Base-by-base conservation (phyloP, 768 basidiomycete species). In the Amanita thiersii region DNA sequence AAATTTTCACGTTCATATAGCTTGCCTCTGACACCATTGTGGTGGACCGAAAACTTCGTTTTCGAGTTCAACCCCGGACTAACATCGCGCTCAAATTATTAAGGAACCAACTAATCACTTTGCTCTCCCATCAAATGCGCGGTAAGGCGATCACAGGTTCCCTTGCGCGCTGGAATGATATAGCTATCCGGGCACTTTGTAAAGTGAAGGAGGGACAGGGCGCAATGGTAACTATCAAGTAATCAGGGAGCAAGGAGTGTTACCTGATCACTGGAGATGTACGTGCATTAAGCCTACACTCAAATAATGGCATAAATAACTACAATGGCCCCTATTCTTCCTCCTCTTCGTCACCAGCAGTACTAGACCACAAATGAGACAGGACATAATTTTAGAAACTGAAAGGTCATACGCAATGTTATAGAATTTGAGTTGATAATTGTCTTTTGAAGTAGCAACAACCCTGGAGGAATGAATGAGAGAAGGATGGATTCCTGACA, bases 371-470 rank as follows among this genome's bases (percentile, higher is more conserved):
- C 8, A 15, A 39, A 14, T 4, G 29, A 20, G 17, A 10, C 24
- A 39, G 8, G 34, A 32, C 24, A 18, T 33, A 31, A 4, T 18
- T 5, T 32, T 21, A 37, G 12, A 14, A 37, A 0, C 11, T 20
- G 18, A 21, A 10, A 8, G 50, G 17, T 72, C 83, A 47, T 68
- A 85, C 85, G 81, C 82, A 47, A 91, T 86, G 61, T 90, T 91
- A 73, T 87, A 93, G 85, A 93, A 94, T 52, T 84, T 78, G 51
- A 99, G 81, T 57, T 92, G 81, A 69, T 97, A 99, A 54, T 74
- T 77, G 61, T 96, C 89, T 72, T 97, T 96, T 40, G 80, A 75
- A 21, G 90, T 82, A 30, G 96, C 90, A 52, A 98, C 90, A 51
- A 99, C 94, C 43, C 81, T 83, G 21, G 26, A 39, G 6, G 24